Evolutionary conservation across 257 asterid genomes (phyloP), one percentile per base, ranked within the genome.

Genomic region (Verbena officinalis): DNA sequence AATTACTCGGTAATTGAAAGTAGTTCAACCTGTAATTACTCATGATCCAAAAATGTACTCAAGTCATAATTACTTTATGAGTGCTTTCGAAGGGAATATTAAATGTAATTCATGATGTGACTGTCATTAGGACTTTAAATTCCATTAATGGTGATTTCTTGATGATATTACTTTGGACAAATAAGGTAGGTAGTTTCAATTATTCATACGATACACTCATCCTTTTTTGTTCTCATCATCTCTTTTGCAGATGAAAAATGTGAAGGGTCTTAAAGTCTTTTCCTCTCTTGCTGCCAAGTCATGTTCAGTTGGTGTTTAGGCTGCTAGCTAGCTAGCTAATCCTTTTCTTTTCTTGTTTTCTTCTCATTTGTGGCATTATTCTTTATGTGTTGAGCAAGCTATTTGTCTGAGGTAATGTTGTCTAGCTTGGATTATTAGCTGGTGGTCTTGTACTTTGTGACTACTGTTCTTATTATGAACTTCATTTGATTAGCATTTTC

Each of bases 241-340:
- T 51, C 0, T 64, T 38, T 51, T 64, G 62, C 70, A 65, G 70
- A 19, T 34, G 55, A 44, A 45, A n/a, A 50, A 48, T 55, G 40
- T 10, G 42, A 16, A 31, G 14, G 14, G 27, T 38, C 0, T 24
- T 38, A 9, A 5, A 27, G 59, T 54, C 22, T 27, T 23, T 13
- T 23, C 10, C 19, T 22, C 4, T 16, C 9, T 46, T 16, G 53
- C 5, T 46, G 23, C 44, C 44, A 38, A 38, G 13, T 38, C 46
- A 8, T 42, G 46, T 42, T 38, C 12, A 10, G 16, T 11, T 51
- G 6, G n/a, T 49, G 36, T 49, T 46, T 34, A 2, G 36, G 36
- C 19, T 31, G 34, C 36, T 45, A 1, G 24, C 4, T 40, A 4
- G 14, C 3, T 20, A 19, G 42, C 11, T 46, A 12, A 31, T 31